These are phyloP conservation scores for Eleusine indica DNA, from an alignment of 176 grass and related monocot genomes.

Conservation along the genomic window DNA sequence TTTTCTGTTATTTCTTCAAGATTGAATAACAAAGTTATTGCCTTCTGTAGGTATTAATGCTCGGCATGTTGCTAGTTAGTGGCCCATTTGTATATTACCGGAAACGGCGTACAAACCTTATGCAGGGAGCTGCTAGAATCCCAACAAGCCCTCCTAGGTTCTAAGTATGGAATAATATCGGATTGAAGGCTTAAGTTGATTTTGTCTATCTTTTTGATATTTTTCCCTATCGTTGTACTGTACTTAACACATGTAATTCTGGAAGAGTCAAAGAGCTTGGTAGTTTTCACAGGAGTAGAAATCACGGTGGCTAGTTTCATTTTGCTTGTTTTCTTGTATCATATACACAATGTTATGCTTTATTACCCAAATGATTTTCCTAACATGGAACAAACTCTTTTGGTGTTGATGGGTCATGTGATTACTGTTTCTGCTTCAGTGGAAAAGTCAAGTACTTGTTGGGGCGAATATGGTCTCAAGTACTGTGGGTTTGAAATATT, in stretches of 20 bases:
- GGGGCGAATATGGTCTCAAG: neutral
- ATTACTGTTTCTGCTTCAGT: neutral
- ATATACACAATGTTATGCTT: constrained; percentile 38
- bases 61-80: constrained; percentile 75
- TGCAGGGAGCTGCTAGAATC: constrained; percentile 73
- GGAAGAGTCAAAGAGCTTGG: constrained; percentile 21
- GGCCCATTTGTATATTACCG: constrained; percentile 77
- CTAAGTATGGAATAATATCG: constrained; percentile 46
- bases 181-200: constrained; percentile 3
- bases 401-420: neutral
- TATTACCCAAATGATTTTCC: neutral
- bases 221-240: constrained; percentile 9
- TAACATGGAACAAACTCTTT: neutral
- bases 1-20: neutral
- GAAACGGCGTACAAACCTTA: constrained; percentile 45
- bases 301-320: constrained; percentile 25
- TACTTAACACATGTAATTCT: constrained; percentile 40
- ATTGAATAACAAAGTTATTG: constrained; percentile 17
- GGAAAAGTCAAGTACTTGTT: neutral
- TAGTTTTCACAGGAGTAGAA: constrained; percentile 43
- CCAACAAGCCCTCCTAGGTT: constrained; percentile 75
- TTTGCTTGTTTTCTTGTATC: constrained; percentile 22
- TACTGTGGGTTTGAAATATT: neutral
- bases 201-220: constrained; percentile 30
- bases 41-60: constrained; percentile 70